phyloP scores from a whole-genome alignment of 257 asterid species.

The Nicotiana tomentosiformis region DNA sequence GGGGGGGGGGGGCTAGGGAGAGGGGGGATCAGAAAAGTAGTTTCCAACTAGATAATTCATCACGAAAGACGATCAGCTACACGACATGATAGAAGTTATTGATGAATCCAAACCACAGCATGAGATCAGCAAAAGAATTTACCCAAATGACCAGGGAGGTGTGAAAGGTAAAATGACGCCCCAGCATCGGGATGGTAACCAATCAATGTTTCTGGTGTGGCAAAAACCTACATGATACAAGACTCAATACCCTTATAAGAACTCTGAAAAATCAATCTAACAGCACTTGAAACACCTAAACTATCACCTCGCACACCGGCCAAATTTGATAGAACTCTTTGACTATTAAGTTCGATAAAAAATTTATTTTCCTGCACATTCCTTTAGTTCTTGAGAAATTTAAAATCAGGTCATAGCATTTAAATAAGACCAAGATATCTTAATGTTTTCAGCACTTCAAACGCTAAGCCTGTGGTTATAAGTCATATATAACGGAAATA shows the following conservation, averaged over 20 bases:
- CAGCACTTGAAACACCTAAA: not conserved
- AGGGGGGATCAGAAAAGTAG: not conserved
- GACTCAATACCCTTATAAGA: not conserved
- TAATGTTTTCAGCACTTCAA: not conserved
- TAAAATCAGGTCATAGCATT: not conserved
- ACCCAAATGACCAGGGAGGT: slow-evolving; percentile 92
- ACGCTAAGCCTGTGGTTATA: not conserved
- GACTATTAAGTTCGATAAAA: not conserved
- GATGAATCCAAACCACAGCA: not conserved
- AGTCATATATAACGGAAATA: not conserved
- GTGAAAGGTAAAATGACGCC: slow-evolving; percentile 94
- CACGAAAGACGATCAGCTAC: not conserved
- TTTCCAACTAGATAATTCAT: not conserved
- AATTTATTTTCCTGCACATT: not conserved
- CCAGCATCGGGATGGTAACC: slow-evolving; percentile 99
- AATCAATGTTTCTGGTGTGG: slow-evolving; percentile 87
- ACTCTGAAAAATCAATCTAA: not conserved
- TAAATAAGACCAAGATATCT: not conserved
- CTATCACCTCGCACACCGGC: not conserved
- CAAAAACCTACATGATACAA: slow-evolving; percentile 58
- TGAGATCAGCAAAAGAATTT: slow-evolving; percentile 11
- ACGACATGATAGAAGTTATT: not conserved
- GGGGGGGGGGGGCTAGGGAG: not conserved
- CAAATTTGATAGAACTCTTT: not conserved
- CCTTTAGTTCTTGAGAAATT: not conserved